Evolutionary conservation across 2,329 filamentous ascomycete genomes (phyloP), one percentile per base, ranked within the genome.

Genomic region (Aspergillus thermomutatus): DNA sequence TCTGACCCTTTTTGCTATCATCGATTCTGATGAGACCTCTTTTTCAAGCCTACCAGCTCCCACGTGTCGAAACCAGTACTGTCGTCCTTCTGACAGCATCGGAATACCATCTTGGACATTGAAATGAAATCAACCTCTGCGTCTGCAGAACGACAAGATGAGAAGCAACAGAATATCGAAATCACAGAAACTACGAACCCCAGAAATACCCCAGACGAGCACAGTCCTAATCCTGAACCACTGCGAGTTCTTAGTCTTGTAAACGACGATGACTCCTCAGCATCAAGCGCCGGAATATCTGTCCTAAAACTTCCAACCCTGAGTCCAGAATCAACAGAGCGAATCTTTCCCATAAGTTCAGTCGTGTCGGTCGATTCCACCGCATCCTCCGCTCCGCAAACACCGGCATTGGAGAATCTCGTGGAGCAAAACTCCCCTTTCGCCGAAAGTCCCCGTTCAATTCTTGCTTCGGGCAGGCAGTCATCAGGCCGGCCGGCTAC

Each of bases 271-370:
- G 49, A 60, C 19, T 60, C 56, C 1, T 58, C 58, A 0, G 53
- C 64, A 19, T 55, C 61, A 0, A 60, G 62, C 37, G 43, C 62
- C 0, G 34, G 53, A 19, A 56, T 61, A n/a, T 47, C 61, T 4
- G 63, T 58, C 31, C 47, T 66, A 40, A 65, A 64, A 19, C 55
- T 72, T 5, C 66, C 69, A 21, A 60, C 60, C 7, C 52, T 74
- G 14, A 68, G 69, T 47, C 66, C 64, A 10, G 67, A 69, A 5
- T 65, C 66, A 2, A 63, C 77, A 37, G 82, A 92, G 66, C 83
- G 88, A 51, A 87, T 93, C n/a, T 93, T 90, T 55, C 90, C 90
- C 17, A 89, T 93, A 31, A 84, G 88, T 50, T 92, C 89, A 11
- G 87, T 90, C 45, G 80, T 93, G 34, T 89, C 85, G 10, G 84